Evolutionary conservation across 2,329 filamentous ascomycete genomes (phyloP).

Genomic region (Pestalotiopsis sp.): DNA sequence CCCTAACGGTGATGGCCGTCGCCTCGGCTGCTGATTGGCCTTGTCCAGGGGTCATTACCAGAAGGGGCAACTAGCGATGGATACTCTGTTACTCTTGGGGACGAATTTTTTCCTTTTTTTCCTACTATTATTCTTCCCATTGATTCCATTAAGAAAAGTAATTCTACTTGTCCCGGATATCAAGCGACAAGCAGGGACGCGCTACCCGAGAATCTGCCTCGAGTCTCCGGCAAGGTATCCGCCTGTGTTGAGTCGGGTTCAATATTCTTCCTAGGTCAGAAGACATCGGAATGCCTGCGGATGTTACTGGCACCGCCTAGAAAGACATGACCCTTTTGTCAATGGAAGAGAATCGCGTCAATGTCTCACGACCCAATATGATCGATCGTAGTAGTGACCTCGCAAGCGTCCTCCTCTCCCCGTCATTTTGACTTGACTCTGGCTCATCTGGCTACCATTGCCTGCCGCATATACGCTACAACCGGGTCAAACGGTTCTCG

Average conservation of each 20-base stretch:
- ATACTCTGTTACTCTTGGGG: not conserved
- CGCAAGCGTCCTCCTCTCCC: not conserved
- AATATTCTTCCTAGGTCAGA: not conserved
- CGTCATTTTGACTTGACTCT: not conserved
- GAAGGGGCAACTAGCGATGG: conserved; percentile 1
- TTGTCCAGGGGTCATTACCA: not conserved
- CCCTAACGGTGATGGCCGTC: not conserved
- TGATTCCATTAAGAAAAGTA: not conserved
- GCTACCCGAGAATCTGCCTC: not conserved
- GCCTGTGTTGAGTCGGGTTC: not conserved
- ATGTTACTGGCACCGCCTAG: not conserved
- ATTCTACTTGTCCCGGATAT: not conserved
- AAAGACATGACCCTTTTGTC: not conserved
- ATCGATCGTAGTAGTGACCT: not conserved
- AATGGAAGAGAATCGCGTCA: not conserved
- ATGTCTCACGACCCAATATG: not conserved
- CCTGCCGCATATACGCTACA: not conserved
- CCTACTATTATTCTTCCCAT: not conserved
- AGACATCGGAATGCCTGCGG: not conserved
- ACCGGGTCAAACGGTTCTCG: not conserved
- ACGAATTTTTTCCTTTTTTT: not conserved
- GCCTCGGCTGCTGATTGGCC: conserved; percentile 4
- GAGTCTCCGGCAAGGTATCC: not conserved
- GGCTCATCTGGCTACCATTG: not conserved
- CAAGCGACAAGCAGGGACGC: not conserved